A percentile compares a stretch with the other conserved stretches of the same genome.
phyloP scores from a whole-genome alignment of 1,284 basidiomycete species.

The Pascua guehoae region DNA sequence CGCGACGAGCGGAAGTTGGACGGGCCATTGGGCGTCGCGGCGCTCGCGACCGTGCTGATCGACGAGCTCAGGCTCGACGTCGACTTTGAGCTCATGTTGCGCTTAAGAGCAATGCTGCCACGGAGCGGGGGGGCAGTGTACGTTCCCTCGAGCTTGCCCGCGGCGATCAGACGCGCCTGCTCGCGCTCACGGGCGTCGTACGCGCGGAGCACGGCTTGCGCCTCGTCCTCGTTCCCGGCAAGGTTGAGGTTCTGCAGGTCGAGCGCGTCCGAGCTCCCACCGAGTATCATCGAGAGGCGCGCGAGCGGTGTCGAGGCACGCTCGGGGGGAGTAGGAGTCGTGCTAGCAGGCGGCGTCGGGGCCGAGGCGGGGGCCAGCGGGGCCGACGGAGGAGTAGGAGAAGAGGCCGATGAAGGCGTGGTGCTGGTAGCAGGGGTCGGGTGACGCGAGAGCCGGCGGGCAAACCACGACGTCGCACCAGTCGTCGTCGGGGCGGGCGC shows the following conservation, averaged over 20 bases:
- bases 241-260: conserved; percentile 10
- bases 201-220: conserved; percentile 25
- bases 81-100: background rate
- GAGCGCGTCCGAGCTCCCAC: conserved; percentile 2
- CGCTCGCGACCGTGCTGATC: no score
- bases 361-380: background rate
- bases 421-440: conserved; percentile 5
- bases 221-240: conserved; percentile 8
- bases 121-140: conserved; percentile 28
- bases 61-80: background rate
- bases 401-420: background rate
- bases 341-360: background rate
- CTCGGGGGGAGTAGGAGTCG: background rate
- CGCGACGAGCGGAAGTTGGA: conserved; percentile 2
- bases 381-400: background rate
- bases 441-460: conserved; percentile 11
- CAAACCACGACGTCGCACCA: conserved; percentile 1
- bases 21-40: background rate
- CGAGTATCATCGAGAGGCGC: conserved; percentile 25
- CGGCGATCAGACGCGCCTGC: conserved; percentile 24
- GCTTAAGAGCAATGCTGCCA: background rate
- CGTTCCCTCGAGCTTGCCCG: conserved; percentile 20
- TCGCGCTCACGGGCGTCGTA: conserved; percentile 35
- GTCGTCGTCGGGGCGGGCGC: background rate
- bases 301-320: conserved; percentile 18